Evolutionary conservation across 1,284 basidiomycete genomes (phyloP), one percentile per base, ranked within the genome.

Genomic region (Trichosporon sp.): DNA sequence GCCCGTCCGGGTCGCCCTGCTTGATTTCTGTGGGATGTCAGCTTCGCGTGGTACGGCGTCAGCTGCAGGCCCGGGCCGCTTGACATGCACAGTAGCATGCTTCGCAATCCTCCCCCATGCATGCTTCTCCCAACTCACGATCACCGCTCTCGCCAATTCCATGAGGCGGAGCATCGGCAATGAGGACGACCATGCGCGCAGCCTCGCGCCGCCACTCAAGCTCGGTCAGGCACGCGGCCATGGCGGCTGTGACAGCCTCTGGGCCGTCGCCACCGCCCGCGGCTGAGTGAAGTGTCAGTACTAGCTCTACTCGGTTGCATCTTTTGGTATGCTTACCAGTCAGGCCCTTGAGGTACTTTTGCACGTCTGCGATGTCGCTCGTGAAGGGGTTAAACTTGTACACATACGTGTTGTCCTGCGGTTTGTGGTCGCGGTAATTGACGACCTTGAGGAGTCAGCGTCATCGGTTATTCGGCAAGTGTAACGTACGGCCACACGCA

Each of bases 121-220:
- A 54, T 10, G 54, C 29, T 62, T n/a, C n/a, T n/a, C n/a, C n/a
- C n/a, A n/a, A 69, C 76, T 73, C 57, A 78, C 77, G 76, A 69
- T 79, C 77, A 21, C 77, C 76, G 60, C 70, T 70, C 66, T 79
- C 77, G 46, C 78, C 78, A 54, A 78, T 78, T 46, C 78, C 95
- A 81, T 99, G 95, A 29, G 95, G 94, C 27, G 95, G 96, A 0
- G 95, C 95, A 84, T 99, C 96, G 10, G 96, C 93, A 72, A 98
- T 94, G 70, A 95, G 85, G 6, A 95, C 91, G 57, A 93, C 86
- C 90, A 99, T 97, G 83, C 92, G 96, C 74, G 90, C 93, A 16
- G 95, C 92, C 60, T 87, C 81, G 58, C 85, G 84, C 70, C 96
- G 85, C 96, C 96, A 99, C 40, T 94, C 89, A 86, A 97, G 89